A percentile compares a stretch with the other conserved stretches of the same genome.
These are phyloP conservation scores for Avena sativa DNA, from an alignment of 176 grass and related monocot species.

Conservation along the genomic window DNA sequence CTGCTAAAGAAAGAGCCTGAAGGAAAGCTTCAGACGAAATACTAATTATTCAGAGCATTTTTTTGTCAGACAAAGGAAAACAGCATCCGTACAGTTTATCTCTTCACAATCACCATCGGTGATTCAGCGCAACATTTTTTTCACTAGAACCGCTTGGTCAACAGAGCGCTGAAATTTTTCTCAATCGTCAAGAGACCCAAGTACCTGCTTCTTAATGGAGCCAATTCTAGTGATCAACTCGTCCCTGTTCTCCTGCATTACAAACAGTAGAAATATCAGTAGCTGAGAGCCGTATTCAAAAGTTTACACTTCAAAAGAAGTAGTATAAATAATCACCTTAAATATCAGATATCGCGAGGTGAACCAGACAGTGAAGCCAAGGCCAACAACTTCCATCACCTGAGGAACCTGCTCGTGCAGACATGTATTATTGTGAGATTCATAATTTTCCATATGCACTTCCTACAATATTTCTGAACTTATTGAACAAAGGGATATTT, in stretches of 20 bases:
- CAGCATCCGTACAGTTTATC: not conserved
- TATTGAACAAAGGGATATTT: not conserved
- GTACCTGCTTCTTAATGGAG: constrained; percentile 70
- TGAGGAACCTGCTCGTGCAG: constrained; percentile 67
- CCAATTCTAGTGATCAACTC: constrained; percentile 55
- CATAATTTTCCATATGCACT: not conserved
- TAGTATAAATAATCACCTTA: constrained; percentile 56
- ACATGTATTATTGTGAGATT: not conserved
- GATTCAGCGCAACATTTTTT: not conserved
- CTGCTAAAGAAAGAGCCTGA: not conserved
- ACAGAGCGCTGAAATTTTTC: not conserved
- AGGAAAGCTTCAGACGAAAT: not conserved
- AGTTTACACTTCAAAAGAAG: not conserved
- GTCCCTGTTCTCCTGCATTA: constrained; percentile 65
- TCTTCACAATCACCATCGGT: not conserved
- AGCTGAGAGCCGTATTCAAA: not conserved
- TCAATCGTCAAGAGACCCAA: constrained; percentile 59
- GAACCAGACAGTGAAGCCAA: constrained; percentile 93
- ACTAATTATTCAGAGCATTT: constrained; percentile 27
- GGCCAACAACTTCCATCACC: constrained; percentile 88
- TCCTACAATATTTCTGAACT: not conserved
- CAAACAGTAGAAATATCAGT: not conserved
- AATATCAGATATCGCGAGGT: constrained; percentile 81
- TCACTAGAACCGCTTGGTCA: not conserved
- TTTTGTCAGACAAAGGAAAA: not conserved